A percentile compares a stretch with the other conserved stretches of the same genome.
phyloP scores from a whole-genome alignment of 768 basidiomycete genomes.

The Megacollybia marginata region DNA sequence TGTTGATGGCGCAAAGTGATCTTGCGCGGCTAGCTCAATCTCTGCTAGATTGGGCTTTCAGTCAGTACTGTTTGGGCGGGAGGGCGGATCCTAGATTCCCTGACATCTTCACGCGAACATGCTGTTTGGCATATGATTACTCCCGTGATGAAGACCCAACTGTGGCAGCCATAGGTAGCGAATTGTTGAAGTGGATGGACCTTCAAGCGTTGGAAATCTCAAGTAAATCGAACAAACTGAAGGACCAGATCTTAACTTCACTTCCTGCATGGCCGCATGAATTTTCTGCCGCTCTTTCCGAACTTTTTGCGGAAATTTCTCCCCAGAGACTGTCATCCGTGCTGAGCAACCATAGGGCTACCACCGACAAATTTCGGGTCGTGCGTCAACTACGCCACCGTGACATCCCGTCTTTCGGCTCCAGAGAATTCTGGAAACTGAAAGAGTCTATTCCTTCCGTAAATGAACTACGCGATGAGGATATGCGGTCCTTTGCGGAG shows the following conservation, averaged over 20 bases:
- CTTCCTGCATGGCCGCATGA: slow-evolving; percentile 73
- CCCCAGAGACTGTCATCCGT: slow-evolving; percentile 41
- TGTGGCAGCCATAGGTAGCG: slow-evolving; percentile 29
- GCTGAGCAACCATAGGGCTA: slow-evolving; percentile 52
- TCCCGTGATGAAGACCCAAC: slow-evolving; percentile 22
- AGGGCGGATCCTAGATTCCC: slow-evolving; percentile 47
- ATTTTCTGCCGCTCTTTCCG: slow-evolving; percentile 38
- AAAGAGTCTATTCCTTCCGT: slow-evolving; percentile 65
- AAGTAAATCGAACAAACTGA: slow-evolving; percentile 23
- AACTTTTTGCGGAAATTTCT: slow-evolving; percentile 38
- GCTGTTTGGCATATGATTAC: slow-evolving; percentile 52
- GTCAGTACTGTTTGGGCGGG: slow-evolving; percentile 32
- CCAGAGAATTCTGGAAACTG: slow-evolving; percentile 75
- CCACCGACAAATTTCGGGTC: slow-evolving; percentile 71
- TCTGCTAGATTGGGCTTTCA: slow-evolving; percentile 72
- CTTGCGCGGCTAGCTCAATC: slow-evolving; percentile 65
- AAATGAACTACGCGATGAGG: slow-evolving; percentile 51
- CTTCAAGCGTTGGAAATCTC: slow-evolving; percentile 36
- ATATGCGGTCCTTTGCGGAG: slow-evolving; percentile 65
- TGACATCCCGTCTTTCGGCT: slow-evolving; percentile 37
- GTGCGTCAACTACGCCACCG: slow-evolving; percentile 57
- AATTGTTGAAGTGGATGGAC: slow-evolving; percentile 61
- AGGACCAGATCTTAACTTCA: slow-evolving; percentile 41
- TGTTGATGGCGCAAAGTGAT: slow-evolving; percentile 61
- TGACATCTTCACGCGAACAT: slow-evolving; percentile 64